These are phyloP conservation scores for Halophytophthora batemanensis DNA, from an alignment of 352 stramenopile species.

Conservation along the genomic window DNA sequence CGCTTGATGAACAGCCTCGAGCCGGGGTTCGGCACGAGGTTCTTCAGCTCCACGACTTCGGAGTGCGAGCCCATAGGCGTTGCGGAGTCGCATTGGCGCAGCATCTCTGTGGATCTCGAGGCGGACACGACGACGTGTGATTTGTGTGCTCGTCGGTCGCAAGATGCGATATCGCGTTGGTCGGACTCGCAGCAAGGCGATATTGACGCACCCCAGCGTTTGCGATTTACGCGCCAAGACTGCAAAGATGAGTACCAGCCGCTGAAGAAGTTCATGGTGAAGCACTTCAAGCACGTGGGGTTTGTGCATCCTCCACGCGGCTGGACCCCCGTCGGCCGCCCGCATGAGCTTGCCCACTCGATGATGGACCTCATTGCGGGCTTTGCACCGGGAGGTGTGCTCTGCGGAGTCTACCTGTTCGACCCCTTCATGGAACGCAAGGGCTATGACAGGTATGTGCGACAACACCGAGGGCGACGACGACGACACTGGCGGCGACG, in stretches of 20 bases:
- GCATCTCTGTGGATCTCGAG: slow-evolving; percentile 14
- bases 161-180: too few relatives aligned
- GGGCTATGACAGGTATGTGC: too few relatives aligned
- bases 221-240: slow-evolving; percentile 18
- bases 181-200: too few relatives aligned
- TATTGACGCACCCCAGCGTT: too few relatives aligned
- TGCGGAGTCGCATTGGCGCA: slow-evolving; percentile 24
- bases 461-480: too few relatives aligned
- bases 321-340: slow-evolving; percentile 14
- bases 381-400: slow-evolving; percentile 18
- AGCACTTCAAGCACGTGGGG: slow-evolving; percentile 24
- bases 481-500: too few relatives aligned
- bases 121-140: slow-evolving; percentile 7
- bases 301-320: slow-evolving; percentile 19
- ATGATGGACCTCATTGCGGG: slow-evolving; percentile 26
- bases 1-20: slow-evolving; percentile 20
- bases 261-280: slow-evolving; percentile 22
- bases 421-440: slow-evolving; percentile 25
- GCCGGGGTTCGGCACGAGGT: slow-evolving; percentile 22
- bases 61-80: slow-evolving; percentile 15
- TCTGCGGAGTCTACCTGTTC: slow-evolving; percentile 27
- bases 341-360: slow-evolving; percentile 7
- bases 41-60: slow-evolving; percentile 26
- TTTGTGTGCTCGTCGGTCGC: slow-evolving; percentile 25
- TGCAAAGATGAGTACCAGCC: slow-evolving; percentile 20